Base-by-base conservation (phyloP, 208 protist genomes). In the Trypanosoma caninum region DNA sequence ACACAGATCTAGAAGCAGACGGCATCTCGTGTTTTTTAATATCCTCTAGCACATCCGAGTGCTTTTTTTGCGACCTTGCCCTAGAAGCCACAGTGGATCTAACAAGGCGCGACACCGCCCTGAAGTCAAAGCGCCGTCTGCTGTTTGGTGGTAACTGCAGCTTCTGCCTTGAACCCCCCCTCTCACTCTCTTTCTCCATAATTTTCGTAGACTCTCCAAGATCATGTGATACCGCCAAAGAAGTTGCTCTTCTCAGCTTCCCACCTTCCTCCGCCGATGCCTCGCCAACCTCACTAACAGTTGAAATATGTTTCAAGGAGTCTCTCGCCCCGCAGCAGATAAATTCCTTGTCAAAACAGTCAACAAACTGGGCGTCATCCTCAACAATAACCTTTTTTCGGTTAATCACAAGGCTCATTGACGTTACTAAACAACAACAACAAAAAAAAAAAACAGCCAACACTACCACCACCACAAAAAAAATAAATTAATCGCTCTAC, bases 331-430 rank as follows among this genome's bases (percentile, higher is more conserved):
- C n/a, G n/a, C 73, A 71, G 42, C 23, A 61, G 10, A 23, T 56
- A 35, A 7, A 33, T 3, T 4, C 18, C 9, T 6, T 46, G 41
- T 50, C 54, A 33, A 40, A 60, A 20, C 51, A 65, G 51, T 41
- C 41, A 42, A 61, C 40, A 27, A 28, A 40, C 5, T 45, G 27
- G 25, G 55, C 28, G 37, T 38, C 33, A 14, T 52, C 40, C 25
- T 63, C 65, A n/a, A 88, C 57, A 18, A 69, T 67, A n/a, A 88
- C 54, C 6, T 57, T 47, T 0, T 53, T 47, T 4, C 58, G 73
- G 18, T 74, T 50, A 18, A 72, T 76, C 25, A 78, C 73, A n/a
- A 88, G 65, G 61, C 76, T 88, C 81, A 88, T 88, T 5, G 4
- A 20, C 18, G 30, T 35, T n/a, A 22, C 46, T 47, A 47, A 10